Evolutionary conservation across 768 basidiomycete species (phyloP).

Genomic region (Podaxis sp.): DNA sequence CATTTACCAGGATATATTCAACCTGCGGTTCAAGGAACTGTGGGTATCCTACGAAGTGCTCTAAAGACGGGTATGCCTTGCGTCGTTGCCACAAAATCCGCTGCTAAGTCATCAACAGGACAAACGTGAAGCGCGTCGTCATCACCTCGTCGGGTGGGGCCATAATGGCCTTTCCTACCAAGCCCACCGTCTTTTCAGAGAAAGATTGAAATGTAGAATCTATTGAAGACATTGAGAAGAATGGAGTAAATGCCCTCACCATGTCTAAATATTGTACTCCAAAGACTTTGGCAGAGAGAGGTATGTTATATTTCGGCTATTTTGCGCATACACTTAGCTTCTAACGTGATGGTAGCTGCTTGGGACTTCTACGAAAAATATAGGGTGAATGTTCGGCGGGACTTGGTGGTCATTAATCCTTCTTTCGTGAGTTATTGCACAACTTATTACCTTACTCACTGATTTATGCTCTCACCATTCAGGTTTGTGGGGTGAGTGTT

Average conservation of each 20-base stretch:
- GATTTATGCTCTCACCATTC: not conserved
- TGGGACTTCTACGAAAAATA: slow-evolving; percentile 45
- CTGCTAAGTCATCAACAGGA: slow-evolving; percentile 21
- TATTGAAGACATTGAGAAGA: slow-evolving; percentile 42
- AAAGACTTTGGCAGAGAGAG: slow-evolving; percentile 66
- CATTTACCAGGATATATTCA: slow-evolving; percentile 52
- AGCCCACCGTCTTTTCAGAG: slow-evolving; percentile 41
- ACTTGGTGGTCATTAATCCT: slow-evolving; percentile 54
- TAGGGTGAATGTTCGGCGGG: slow-evolving; percentile 45
- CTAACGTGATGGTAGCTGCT: slow-evolving; percentile 29
- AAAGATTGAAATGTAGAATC: slow-evolving; percentile 61
- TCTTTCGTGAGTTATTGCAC: slow-evolving; percentile 39
- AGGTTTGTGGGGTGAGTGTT: slow-evolving; percentile 32
- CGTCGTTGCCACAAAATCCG: not conserved
- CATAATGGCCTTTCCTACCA: slow-evolving; percentile 30
- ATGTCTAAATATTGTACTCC: slow-evolving; percentile 56
- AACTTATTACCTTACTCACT: not conserved
- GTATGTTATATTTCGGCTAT: slow-evolving; percentile 23
- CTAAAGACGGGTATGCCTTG: slow-evolving; percentile 49
- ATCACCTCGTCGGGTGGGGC: slow-evolving; percentile 65
- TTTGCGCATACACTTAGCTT: not conserved
- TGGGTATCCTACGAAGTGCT: slow-evolving; percentile 58
- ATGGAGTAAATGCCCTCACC: slow-evolving; percentile 43
- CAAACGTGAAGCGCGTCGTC: slow-evolving; percentile 63
- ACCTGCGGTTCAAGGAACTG: slow-evolving; percentile 75